Conservation (phyloP, 352 stramenopile species). For the Phytophthora chlamydospora region DNA sequence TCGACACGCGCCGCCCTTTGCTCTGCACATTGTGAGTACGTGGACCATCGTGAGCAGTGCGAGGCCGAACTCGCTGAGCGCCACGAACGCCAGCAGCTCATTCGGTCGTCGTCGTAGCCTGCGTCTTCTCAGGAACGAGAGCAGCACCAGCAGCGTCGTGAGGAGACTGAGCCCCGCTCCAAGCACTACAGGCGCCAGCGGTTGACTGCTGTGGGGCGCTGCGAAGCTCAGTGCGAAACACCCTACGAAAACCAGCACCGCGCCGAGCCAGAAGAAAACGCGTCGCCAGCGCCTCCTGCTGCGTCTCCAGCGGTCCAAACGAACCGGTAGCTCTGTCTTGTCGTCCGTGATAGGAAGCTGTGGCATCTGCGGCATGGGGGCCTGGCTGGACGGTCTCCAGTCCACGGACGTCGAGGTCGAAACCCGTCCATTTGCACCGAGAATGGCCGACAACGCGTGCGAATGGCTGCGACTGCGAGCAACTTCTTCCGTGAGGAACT, state of each 20-base stretch:
- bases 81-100: constrained; percentile 70
- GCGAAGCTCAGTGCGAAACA: constrained; percentile 56
- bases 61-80: constrained; percentile 63
- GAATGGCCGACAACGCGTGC: constrained; percentile 50
- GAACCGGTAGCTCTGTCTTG: constrained; percentile 38
- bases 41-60: constrained; percentile 52
- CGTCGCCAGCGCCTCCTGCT: constrained; percentile 27
- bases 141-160: constrained; percentile 53
- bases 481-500: constrained; percentile 11
- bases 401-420: constrained; percentile 21
- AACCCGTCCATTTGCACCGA: constrained; percentile 34
- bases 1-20: constrained; percentile 35
- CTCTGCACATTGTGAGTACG: constrained; percentile 51
- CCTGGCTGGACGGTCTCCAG: constrained; percentile 31
- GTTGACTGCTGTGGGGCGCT: constrained; percentile 41
- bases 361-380: constrained; percentile 13
- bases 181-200: constrained; percentile 51
- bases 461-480: constrained; percentile 42
- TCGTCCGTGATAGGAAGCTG: constrained; percentile 20
- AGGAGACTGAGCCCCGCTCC: constrained; percentile 59
- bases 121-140: constrained; percentile 54
- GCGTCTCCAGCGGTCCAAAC: constrained; percentile 38
- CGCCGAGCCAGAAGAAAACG: constrained; percentile 39
- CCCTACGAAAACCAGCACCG: constrained; percentile 37
- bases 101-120: constrained; percentile 56